Conservation (phyloP, 116 monocot species). For the Phalaenopsis hybrid region DNA sequence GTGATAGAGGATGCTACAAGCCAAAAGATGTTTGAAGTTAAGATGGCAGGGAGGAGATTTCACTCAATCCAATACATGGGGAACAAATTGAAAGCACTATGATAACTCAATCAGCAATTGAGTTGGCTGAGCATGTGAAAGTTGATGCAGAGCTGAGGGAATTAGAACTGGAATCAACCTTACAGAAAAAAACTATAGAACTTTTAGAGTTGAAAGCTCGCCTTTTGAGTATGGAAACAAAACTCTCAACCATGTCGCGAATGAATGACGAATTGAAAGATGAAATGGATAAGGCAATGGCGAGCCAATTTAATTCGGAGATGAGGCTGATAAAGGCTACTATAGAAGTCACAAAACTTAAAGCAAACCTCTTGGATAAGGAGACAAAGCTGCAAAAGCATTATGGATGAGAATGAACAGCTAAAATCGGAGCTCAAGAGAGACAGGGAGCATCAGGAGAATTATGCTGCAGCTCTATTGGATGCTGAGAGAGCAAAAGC, state of each 20-base stretch:
- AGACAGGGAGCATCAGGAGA: constrained; percentile 25
- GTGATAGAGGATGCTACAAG: no score
- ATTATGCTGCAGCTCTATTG: constrained; percentile 25
- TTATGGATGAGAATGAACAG: constrained; percentile 58
- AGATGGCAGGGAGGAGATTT: no score
- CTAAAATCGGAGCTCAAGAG: constrained; percentile 37
- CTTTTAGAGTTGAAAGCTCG: not conserved
- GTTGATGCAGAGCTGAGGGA: constrained; percentile 28
- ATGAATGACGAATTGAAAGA: constrained; percentile 17
- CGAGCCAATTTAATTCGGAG: constrained; percentile 3
- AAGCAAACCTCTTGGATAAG: constrained; percentile 68
- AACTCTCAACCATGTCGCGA: constrained; percentile 8
- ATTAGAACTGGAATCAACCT: constrained; percentile 21
- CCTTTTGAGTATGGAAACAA: constrained; percentile 7
- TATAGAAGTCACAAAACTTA: constrained; percentile 43
- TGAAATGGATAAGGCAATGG: constrained; percentile 6
- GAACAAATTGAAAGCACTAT: constrained; percentile 34
- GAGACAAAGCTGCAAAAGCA: constrained; percentile 69
- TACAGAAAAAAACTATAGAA: constrained; percentile 26
- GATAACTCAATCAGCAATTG: constrained; percentile 32
- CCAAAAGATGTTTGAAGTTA: no score
- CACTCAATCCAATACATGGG: constrained; percentile 1
- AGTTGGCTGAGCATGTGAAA: constrained; percentile 33
- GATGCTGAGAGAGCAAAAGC: constrained; percentile 19
- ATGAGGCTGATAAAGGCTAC: constrained; percentile 18